These are phyloP conservation scores for Fusarium lateritium DNA, from an alignment of 2,329 filamentous ascomycete genomes.

Conservation along the genomic window DNA sequence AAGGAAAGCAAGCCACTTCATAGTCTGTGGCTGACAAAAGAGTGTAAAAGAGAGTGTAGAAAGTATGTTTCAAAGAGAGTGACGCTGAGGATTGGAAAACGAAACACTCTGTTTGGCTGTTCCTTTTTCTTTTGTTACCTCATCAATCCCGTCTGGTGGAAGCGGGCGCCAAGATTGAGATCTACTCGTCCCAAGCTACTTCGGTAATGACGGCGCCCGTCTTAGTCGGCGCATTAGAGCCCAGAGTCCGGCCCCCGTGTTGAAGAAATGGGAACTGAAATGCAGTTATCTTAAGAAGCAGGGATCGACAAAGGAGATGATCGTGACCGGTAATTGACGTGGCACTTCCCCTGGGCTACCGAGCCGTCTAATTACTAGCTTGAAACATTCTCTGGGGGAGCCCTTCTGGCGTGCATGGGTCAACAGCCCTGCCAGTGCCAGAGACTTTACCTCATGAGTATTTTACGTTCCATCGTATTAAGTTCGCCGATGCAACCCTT, in stretches of 20 bases:
- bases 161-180: slow-evolving; percentile 8
- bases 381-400: slow-evolving; percentile 13
- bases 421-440: not conserved
- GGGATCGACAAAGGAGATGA: slow-evolving; percentile 1
- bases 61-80: not conserved
- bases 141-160: not conserved
- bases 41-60: not conserved
- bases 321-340: not conserved
- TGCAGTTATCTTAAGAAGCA: not conserved
- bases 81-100: slow-evolving; percentile 19
- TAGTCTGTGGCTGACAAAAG: slow-evolving; percentile 6
- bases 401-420: not conserved
- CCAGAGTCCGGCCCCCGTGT: too few species aligned
- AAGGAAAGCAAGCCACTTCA: slow-evolving; percentile 22
- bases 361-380: slow-evolving; percentile 3
- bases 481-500: not conserved
- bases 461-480: not conserved
- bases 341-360: not conserved
- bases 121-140: not conserved
- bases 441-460: not conserved
- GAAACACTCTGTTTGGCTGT: slow-evolving; percentile 9
- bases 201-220: not conserved
- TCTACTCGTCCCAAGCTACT: not conserved
- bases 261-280: not conserved
- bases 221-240: not conserved